Evolutionary conservation across 306 rosid species (phyloP).

Genomic region (Glycine latifolia): DNA sequence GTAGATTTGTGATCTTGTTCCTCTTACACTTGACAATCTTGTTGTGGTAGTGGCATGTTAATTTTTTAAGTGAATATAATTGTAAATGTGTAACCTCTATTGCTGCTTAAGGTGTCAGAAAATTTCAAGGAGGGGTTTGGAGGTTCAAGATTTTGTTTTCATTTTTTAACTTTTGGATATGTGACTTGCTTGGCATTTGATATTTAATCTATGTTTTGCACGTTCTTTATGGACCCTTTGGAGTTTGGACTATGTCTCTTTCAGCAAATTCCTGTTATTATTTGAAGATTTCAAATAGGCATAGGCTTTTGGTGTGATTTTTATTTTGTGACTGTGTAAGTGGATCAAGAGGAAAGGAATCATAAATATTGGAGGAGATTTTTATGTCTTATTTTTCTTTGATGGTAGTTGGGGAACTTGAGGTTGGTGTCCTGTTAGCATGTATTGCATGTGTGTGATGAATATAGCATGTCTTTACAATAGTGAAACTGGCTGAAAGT

Average conservation of each 20-base stretch:
- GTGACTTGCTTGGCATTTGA: conserved; percentile 28
- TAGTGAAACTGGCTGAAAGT: neutral
- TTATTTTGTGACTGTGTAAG: conserved; percentile 1
- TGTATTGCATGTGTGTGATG: conserved; percentile 35
- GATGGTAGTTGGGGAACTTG: neutral
- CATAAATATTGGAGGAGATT: neutral
- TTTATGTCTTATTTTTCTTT: neutral
- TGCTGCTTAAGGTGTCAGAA: neutral
- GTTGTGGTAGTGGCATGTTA: conserved; percentile 9
- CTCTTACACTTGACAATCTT: neutral
- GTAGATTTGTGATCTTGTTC: conserved; percentile 22
- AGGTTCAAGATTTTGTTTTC: conserved; percentile 9
- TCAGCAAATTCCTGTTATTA: neutral
- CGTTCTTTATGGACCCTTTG: conserved; percentile 41
- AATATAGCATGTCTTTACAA: conserved; percentile 20
- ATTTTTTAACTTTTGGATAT: neutral
- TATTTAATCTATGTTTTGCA: conserved; percentile 46
- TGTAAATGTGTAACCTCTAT: neutral
- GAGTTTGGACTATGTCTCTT: conserved; percentile 18
- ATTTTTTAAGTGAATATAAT: neutral
- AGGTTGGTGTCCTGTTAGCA: neutral
- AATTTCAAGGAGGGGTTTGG: conserved; percentile 16
- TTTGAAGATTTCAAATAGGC: conserved; percentile 17
- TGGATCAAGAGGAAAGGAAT: conserved; percentile 19
- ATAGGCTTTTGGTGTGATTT: conserved; percentile 7